Base-by-base conservation (phyloP, 2,329 filamentous ascomycete genomes). In the Geoglossum cookeanum region DNA sequence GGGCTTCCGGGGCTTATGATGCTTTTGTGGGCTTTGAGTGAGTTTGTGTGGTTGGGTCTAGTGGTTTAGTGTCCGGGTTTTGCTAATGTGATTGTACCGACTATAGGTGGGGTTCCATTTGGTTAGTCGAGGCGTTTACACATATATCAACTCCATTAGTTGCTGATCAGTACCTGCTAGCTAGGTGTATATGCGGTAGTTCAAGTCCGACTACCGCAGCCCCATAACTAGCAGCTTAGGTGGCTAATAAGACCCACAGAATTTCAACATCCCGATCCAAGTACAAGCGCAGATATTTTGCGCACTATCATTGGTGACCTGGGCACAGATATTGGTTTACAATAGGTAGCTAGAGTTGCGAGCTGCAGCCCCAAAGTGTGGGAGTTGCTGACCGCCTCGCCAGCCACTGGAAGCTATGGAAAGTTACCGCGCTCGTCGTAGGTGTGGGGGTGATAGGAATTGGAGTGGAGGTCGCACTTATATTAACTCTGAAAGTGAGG, bases 1-100 rank as follows among this genome's bases (percentile, higher is more conserved):
- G 80, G 80, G 1, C 67, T 83, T 1, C 80, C 80, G 0, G 73
- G 72, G 0, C 62, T 67, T 22, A 83, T 83, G 79, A 76, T 83
- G 71, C 77, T 83, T 60, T 66, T 83, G 0, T 84, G 80, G 79
- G 78, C 76, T 79, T 78, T 74, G 65, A 61, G 67, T 53, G 42
- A 33, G 33, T 48, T 17, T 52, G 13, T 13, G 8, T 27, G 11
- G 7, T 32, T 22, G 37, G 27, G 11, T n/a, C 7, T 17, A 15
- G 29, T 11, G 27, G 22, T 22, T 22, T 22, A 22, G 22, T 22
- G 22, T 22, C 22, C 22, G 22, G 32, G 13, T 30, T n/a, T 29
- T 55, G 56, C 22, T 56, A 55, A 27, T 53, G 22, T 7, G 13
- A 33, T 22, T 1, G n/a, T 56, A 22, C 22, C 22, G 22, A 22